Base-by-base conservation (phyloP, 768 basidiomycete species). In the Punctularia strigosozonata region DNA sequence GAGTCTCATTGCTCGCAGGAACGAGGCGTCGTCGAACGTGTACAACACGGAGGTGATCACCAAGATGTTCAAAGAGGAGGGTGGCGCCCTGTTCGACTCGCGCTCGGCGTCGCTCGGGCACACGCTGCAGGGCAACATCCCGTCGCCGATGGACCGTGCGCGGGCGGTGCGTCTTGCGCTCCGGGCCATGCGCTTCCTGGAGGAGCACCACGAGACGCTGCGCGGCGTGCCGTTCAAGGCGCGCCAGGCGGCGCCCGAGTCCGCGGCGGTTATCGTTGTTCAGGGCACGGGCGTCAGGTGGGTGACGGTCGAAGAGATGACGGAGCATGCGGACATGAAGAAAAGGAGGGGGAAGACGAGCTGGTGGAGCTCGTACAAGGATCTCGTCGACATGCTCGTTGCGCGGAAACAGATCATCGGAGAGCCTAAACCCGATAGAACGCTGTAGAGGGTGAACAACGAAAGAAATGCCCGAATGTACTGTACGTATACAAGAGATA, bases 91-190 rank as follows among this genome's bases (percentile, higher is more conserved):
- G 18, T 99, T 98, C 54, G 95, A 99, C 61, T 78, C 95, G 15
- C 82, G 95, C 35, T 85, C 79, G 15, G 95, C 94, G n/a, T 84
- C 89, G 1, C 75, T 99, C 15, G 95, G 95, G 13, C 95, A 99
- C 63, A 98, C 92, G 4, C 65, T 99, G 3, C 95, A 99, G 53
- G 95, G 95, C 6, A 91, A 91, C 2, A 78, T 89, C 14, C 95
- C 95, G 4, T 95, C 94, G 1, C 95, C 95, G 0, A 71, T 87
- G 50, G 95, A 98, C 62, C 86, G 94, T 37, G 78, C 83, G 0
- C 84, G 89, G 20, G 95, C 89, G 3, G 80, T 84, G 5, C 82
- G 95, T 23, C 72, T 97, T 31, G 78, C 94, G 6, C 66, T 94
- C 45, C 81, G 87, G 49, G 94, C 88, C 63, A 91, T 99, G 87